Conservation (phyloP, 208 protist species). For the Trypanosoma theileri region DNA sequence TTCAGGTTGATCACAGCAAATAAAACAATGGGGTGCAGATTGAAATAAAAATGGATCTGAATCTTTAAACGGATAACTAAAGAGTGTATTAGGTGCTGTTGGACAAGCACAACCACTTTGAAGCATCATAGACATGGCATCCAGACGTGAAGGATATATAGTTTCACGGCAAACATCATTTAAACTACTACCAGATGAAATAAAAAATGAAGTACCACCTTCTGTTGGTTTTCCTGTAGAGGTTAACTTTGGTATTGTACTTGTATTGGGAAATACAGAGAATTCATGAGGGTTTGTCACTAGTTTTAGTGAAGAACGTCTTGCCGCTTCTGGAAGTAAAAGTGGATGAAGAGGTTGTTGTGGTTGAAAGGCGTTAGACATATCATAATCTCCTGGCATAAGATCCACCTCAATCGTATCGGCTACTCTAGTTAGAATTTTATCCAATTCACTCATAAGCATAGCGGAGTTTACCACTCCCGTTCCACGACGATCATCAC, state of each 20-base stretch:
- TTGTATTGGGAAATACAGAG: slow-evolving; percentile 22
- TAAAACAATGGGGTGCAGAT: slow-evolving; percentile 72
- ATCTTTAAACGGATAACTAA: slow-evolving; percentile 88
- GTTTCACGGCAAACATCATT: slow-evolving; percentile 83
- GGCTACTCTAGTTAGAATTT: slow-evolving; percentile 58
- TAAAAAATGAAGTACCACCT: slow-evolving; percentile 51
- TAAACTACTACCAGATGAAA: slow-evolving; percentile 87
- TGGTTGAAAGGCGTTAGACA: slow-evolving; percentile 88
- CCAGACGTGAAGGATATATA: slow-evolving; percentile 44
- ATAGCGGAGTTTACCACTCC: slow-evolving; percentile 49
- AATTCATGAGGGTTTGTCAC: slow-evolving; percentile 90
- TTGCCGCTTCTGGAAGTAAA: slow-evolving; percentile 65
- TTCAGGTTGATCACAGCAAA: slow-evolving; percentile 84
- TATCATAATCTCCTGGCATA: slow-evolving; percentile 90
- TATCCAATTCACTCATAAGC: slow-evolving; percentile 79
- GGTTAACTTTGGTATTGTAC: slow-evolving; percentile 9
- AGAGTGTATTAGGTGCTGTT: slow-evolving; percentile 91
- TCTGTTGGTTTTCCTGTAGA: slow-evolving; percentile 7
- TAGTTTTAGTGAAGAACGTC: slow-evolving; percentile 67
- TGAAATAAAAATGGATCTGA: slow-evolving; percentile 87
- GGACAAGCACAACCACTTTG: slow-evolving; percentile 80
- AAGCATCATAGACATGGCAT: slow-evolving; percentile 75
- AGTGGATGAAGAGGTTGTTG: slow-evolving; percentile 92
- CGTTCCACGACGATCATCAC: slow-evolving; percentile 39
- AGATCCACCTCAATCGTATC: slow-evolving; percentile 84